phyloP scores from a whole-genome alignment of 202 grass and related monocot genomes.

The Digitaria exilis region DNA sequence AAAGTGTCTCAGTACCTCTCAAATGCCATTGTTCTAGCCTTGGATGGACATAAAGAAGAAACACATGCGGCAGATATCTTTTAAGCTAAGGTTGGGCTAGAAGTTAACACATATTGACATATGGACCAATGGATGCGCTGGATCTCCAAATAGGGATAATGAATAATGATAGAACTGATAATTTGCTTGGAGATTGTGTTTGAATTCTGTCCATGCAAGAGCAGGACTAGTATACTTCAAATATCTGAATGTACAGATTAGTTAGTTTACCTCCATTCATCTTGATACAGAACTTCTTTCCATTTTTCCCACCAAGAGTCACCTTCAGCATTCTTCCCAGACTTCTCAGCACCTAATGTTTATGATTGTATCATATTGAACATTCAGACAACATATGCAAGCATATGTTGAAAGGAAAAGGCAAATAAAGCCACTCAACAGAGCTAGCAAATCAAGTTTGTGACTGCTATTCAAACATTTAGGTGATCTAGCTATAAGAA shows the following conservation, averaged over 20 bases:
- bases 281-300: constrained; percentile 99
- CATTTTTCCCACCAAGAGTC: constrained; percentile 98
- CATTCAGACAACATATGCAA: neutral
- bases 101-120: neutral
- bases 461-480: neutral
- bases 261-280: constrained; percentile 87
- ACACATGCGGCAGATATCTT: neutral
- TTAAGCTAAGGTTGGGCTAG: neutral
- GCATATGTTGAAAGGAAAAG: neutral
- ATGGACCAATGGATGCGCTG: neutral
- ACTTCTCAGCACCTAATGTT: constrained; percentile 79
- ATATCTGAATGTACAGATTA: neutral
- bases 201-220: constrained; percentile 3
- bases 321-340: constrained; percentile 80
- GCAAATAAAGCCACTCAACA: neutral
- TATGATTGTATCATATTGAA: constrained; percentile 1
- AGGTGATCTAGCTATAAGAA: neutral
- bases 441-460: neutral
- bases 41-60: constrained; percentile 4
- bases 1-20: neutral
- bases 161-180: neutral
- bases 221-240: constrained; percentile 10
- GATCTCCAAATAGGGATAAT: neutral
- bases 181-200: neutral
- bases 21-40: neutral